Evolutionary conservation across 805 yeast species (phyloP).

Genomic region (Schwanniomyces pseudopolymorphus): DNA sequence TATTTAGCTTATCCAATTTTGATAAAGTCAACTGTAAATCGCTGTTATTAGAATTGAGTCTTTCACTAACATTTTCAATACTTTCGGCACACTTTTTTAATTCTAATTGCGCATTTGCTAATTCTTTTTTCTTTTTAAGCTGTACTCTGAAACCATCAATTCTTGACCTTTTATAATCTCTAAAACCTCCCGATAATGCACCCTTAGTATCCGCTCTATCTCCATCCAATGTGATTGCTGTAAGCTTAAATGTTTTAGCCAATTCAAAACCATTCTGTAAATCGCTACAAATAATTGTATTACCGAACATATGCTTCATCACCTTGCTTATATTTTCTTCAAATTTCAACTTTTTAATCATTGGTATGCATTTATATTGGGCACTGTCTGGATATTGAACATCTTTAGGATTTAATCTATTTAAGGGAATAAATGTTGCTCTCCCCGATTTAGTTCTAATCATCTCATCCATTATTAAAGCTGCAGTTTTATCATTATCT

Average conservation of each 20-base stretch:
- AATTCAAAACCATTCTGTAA: slow-evolving; percentile 67
- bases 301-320: slow-evolving; percentile 77
- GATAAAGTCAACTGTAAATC: slow-evolving; percentile 33
- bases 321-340: slow-evolving; percentile 61
- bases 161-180: slow-evolving; percentile 65
- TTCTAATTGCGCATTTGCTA: slow-evolving; percentile 30
- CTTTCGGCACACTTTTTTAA: slow-evolving; percentile 36
- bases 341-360: slow-evolving; percentile 69
- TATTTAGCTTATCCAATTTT: slow-evolving; percentile 43
- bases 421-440: slow-evolving; percentile 88
- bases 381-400: slow-evolving; percentile 57
- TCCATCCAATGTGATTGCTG: slow-evolving; percentile 88
- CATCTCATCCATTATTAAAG: slow-evolving; percentile 73
- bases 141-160: slow-evolving; percentile 66
- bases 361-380: slow-evolving; percentile 67
- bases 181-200: slow-evolving; percentile 83
- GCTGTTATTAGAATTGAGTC: slow-evolving; percentile 51
- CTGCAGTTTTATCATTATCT: slow-evolving; percentile 82
- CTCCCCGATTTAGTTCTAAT: slow-evolving; percentile 72
- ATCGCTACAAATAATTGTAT: slow-evolving; percentile 71
- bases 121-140: slow-evolving; percentile 47
- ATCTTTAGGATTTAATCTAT: slow-evolving; percentile 51
- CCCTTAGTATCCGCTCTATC: slow-evolving; percentile 86
- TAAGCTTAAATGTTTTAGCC: slow-evolving; percentile 58
- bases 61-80: slow-evolving; percentile 47